Evolutionary conservation across 1,284 basidiomycete genomes (phyloP).

Genomic region (Trametes hirsuta): DNA sequence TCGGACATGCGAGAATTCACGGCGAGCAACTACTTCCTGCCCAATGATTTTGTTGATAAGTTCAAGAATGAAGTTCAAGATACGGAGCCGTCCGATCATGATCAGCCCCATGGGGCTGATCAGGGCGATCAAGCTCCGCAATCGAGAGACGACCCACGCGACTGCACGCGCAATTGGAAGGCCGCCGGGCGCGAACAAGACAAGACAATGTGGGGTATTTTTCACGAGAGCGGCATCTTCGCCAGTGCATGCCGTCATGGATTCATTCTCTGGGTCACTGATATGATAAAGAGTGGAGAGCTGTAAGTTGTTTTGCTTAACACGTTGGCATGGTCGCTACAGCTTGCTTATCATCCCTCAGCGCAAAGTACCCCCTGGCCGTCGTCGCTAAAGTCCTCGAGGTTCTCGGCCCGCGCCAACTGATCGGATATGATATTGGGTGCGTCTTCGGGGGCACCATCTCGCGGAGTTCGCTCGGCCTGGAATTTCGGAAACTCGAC

Average conservation of each 20-base stretch:
- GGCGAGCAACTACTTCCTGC: constrained; percentile 29
- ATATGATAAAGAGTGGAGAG: constrained; percentile 38
- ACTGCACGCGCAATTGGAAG: constrained; percentile 39
- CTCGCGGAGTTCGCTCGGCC: neutral
- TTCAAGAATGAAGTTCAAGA: constrained; percentile 22
- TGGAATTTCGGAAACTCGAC: constrained; percentile 20
- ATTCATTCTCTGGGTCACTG: constrained; percentile 26
- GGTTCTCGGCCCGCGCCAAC: too few species aligned
- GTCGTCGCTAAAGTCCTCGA: constrained; percentile 15
- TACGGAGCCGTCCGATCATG: neutral
- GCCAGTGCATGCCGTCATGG: constrained; percentile 35
- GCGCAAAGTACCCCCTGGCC: constrained; percentile 3
- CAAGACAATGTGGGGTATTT: constrained; percentile 36
- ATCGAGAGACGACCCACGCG: neutral
- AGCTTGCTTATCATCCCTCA: constrained; percentile 18
- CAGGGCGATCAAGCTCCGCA: neutral
- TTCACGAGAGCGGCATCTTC: constrained; percentile 39
- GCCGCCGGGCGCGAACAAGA: constrained; percentile 34
- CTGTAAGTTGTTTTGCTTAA: constrained; percentile 28
- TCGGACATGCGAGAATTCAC: constrained; percentile 22
- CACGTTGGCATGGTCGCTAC: constrained; percentile 21
- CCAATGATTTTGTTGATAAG: constrained; percentile 32
- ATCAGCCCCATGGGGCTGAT: neutral
- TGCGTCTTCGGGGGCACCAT: constrained; percentile 6
- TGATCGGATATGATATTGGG: constrained; percentile 9